These are phyloP conservation scores for Salix brachista DNA, from an alignment of 345 rosid species.

Conservation along the genomic window DNA sequence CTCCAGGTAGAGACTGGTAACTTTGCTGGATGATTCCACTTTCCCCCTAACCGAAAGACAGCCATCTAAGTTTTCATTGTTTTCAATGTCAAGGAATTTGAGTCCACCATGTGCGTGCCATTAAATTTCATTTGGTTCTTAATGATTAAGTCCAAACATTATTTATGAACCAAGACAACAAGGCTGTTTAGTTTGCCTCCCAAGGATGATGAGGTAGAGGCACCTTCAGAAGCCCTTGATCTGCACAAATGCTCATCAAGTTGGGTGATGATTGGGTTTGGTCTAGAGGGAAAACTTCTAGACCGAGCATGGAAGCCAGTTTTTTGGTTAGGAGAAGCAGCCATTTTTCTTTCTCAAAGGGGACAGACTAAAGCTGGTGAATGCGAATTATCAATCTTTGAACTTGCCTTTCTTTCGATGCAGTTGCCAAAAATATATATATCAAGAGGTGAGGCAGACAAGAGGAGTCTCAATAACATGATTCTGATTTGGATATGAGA, in stretches of 20 bases:
- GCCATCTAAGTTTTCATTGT: neutral
- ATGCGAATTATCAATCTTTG: neutral
- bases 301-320: no score
- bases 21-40: neutral
- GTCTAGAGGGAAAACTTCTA: no score
- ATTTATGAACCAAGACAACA: neutral
- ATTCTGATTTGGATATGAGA: neutral
- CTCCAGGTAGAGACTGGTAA: neutral
- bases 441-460: neutral
- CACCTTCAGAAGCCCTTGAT: no score
- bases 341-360: neutral
- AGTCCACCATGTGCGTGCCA: neutral
- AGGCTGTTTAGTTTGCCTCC: no score
- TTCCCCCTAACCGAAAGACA: neutral
- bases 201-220: no score
- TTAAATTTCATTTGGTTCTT: neutral
- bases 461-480: neutral
- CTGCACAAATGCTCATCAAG: no score
- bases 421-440: neutral
- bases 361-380: neutral
- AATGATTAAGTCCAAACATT: neutral
- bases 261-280: no score
- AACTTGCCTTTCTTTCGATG: neutral
- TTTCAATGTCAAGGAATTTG: neutral
- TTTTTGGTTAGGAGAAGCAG: no score